These are phyloP conservation scores for Pichia sp. DNA, from an alignment of 1,139 yeast genomes.

Conservation along the genomic window DNA sequence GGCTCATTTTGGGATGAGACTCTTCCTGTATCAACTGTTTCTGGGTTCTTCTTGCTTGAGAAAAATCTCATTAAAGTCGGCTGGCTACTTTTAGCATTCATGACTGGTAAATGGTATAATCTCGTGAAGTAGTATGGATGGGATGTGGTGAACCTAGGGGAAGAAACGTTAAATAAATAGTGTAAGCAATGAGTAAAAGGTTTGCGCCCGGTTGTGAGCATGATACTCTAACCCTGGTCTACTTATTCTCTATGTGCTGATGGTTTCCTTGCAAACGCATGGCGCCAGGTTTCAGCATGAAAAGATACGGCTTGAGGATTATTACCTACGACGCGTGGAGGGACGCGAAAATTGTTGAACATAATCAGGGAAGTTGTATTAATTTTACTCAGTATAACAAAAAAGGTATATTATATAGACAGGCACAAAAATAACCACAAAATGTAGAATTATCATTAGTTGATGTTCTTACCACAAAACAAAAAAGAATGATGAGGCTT, in stretches of 20 bases:
- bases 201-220: neutral
- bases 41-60: conserved; percentile 9
- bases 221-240: neutral
- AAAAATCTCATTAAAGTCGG: conserved; percentile 19
- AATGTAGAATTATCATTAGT: neutral
- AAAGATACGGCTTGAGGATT: neutral
- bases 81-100: conserved; percentile 10
- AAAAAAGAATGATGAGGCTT: neutral
- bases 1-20: neutral
- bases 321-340: neutral
- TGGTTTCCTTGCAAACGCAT: neutral
- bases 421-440: neutral
- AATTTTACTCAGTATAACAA: conserved; percentile 9
- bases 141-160: neutral
- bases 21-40: neutral
- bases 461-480: conserved; percentile 24
- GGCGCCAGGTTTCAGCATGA: neutral
- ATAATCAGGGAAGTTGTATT: neutral
- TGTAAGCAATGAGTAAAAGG: neutral
- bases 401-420: conserved; percentile 7
- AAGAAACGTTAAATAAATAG: neutral
- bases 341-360: neutral
- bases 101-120: neutral
- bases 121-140: neutral
- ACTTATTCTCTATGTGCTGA: too few relatives aligned